Evolutionary conservation across 2,329 filamentous ascomycete genomes (phyloP), one percentile per base, ranked within the genome.

Genomic region (Colletotrichum simmondsii): DNA sequence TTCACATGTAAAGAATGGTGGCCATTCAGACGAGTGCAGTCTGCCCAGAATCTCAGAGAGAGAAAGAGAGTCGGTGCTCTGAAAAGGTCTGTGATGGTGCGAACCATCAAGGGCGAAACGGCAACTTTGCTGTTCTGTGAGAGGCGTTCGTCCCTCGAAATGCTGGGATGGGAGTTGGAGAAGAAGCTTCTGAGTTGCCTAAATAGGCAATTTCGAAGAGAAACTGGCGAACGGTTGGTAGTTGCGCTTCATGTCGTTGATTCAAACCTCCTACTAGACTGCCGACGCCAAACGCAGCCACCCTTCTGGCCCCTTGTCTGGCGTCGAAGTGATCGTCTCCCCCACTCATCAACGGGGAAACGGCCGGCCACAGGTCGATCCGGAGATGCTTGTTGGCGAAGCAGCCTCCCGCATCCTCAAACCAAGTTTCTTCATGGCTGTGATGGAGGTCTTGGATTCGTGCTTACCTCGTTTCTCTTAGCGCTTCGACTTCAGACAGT

Each of bases 211-310:
- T 14, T 52, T 46, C 46, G 60, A 49, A 49, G 42, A 70, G 60
- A 72, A 56, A 6, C 32, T 52, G 46, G 70, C 66, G 70, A 72
- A 72, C 70, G 66, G 60, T 65, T 72, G 66, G 70, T 72, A 69
- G 54, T 61, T 70, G 70, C 70, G 66, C 66, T 56, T 65, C 65
- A 61, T 42, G 54, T 56, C 66, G 22, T 37, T 60, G 67, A 65
- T 56, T 30, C 54, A 30, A 65, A 59, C 35, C 56, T 65, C 46
- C 28, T 61, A 35, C n/a, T 49, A 28, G 28, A 30, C 10, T 42
- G 52, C 59, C 59, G 60, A 30, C 58, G 65, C 60, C 59, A 70
- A 19, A 54, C 35, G 70, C 65, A 54, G 60, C 60, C 54, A 59
- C 54, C 66, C 46, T 46, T 46, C 53, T 19, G 24, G 28, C 69